Conservation (phyloP, 257 asterid genomes). For the Penstemon barbatus region DNA sequence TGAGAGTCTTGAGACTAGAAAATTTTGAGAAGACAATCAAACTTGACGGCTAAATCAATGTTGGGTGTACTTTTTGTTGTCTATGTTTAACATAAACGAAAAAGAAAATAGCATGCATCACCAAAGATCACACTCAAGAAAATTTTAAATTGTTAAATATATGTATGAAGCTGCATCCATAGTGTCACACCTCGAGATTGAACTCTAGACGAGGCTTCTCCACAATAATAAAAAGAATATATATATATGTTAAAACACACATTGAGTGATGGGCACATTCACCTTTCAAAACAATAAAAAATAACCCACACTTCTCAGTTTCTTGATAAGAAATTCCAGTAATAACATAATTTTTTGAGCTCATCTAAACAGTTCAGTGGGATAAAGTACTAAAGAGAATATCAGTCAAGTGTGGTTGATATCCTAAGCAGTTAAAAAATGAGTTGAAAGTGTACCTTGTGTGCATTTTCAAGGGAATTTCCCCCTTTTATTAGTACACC, state of each 20-base stretch:
- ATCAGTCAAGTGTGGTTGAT: slow-evolving; percentile 12
- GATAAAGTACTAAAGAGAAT: slow-evolving; percentile 1
- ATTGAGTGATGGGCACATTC: background rate
- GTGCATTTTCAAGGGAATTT: slow-evolving; percentile 90
- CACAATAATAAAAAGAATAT: background rate
- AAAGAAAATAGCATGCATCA: background rate
- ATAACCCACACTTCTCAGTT: background rate
- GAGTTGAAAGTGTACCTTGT: slow-evolving; percentile 57
- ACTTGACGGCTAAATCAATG: background rate
- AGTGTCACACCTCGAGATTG: background rate
- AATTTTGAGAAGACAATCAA: slow-evolving; percentile 6
- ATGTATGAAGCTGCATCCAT: background rate
- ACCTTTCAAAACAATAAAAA: background rate
- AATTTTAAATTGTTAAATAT: slow-evolving; percentile 9
- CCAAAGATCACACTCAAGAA: slow-evolving; percentile 11
- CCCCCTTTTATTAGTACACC: slow-evolving; percentile 98
- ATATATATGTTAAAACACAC: background rate
- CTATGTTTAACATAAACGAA: background rate
- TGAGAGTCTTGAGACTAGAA: slow-evolving; percentile 15
- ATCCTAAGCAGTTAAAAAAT: slow-evolving; percentile 13
- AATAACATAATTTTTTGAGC: slow-evolving; percentile 3
- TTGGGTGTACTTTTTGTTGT: background rate
- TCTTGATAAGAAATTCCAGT: background rate
- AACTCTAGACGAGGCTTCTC: background rate
- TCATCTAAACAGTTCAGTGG: slow-evolving; percentile 20